These are phyloP conservation scores for Zhuliangozyma blackwelliae DNA, from an alignment of 1,139 yeast genomes.

Conservation along the genomic window DNA sequence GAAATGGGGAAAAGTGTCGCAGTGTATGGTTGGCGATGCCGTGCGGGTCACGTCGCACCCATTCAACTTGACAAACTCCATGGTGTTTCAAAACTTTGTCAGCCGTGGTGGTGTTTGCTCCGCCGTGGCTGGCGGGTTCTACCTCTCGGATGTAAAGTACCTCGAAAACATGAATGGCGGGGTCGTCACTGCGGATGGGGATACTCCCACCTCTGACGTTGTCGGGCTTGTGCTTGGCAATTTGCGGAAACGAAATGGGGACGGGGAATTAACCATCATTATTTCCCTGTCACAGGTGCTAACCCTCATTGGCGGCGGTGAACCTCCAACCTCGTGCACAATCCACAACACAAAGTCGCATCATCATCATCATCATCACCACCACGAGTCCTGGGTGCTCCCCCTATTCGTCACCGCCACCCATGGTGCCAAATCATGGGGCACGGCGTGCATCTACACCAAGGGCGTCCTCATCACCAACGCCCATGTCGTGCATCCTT, in stretches of 20 bases:
- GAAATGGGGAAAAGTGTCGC: too few species aligned
- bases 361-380: too few species aligned
- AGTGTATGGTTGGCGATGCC: constrained; percentile 5
- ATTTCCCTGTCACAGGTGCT: constrained; percentile 20
- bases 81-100: constrained; percentile 47
- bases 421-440: constrained; percentile 23
- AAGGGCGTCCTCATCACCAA: constrained; percentile 29
- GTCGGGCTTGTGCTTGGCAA: constrained; percentile 51
- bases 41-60: constrained; percentile 43
- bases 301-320: constrained; percentile 28
- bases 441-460: constrained; percentile 29
- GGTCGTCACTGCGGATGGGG: constrained; percentile 31
- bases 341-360: not conserved
- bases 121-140: constrained; percentile 15
- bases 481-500: constrained; percentile 31
- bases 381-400: not conserved
- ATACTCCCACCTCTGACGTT: too few species aligned
- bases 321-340: constrained; percentile 6
- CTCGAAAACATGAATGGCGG: constrained; percentile 70
- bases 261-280: constrained; percentile 53
- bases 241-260: constrained; percentile 50
- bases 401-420: constrained; percentile 5
- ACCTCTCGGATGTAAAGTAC: constrained; percentile 51
- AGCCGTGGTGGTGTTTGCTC: constrained; percentile 38
- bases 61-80: constrained; percentile 55